Evolutionary conservation across 164 flowering plant genomes (phyloP).

Genomic region (Hamamelis virginiana): DNA sequence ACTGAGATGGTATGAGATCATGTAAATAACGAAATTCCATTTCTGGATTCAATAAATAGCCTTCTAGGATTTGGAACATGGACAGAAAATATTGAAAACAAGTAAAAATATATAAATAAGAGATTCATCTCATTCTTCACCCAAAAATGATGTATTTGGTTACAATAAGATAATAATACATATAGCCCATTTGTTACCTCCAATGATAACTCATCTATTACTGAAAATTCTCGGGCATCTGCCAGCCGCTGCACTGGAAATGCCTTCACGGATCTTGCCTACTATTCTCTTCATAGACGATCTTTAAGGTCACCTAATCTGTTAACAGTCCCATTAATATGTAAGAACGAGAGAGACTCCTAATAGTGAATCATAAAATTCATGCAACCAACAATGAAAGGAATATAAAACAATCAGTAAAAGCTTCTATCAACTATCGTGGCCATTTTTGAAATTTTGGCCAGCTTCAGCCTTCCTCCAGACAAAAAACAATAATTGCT

Average conservation of each 20-base stretch:
- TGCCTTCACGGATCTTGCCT: neutral
- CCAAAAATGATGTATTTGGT: neutral
- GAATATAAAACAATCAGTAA: neutral
- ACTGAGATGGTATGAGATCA: neutral
- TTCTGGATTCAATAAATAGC: neutral
- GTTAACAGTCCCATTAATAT: slow-evolving; percentile 2
- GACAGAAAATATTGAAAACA: neutral
- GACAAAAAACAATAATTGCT: too few relatives aligned
- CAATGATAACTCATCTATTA: neutral
- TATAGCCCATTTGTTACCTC: neutral
- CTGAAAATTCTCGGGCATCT: neutral
- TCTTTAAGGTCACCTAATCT: slow-evolving; percentile 23
- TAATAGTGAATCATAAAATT: too few relatives aligned
- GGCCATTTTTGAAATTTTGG: too few relatives aligned
- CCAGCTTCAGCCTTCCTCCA: too few relatives aligned
- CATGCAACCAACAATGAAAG: too few relatives aligned
- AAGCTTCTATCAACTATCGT: too few relatives aligned
- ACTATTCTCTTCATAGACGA: slow-evolving; percentile 11
- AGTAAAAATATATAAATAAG: neutral
- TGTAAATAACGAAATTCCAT: neutral
- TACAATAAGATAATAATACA: neutral
- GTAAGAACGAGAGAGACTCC: neutral
- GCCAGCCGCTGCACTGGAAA: neutral
- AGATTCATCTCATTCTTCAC: neutral
- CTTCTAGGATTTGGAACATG: neutral